Conservation (phyloP, 129 eudicot species). For the Erigeron canadensis region DNA sequence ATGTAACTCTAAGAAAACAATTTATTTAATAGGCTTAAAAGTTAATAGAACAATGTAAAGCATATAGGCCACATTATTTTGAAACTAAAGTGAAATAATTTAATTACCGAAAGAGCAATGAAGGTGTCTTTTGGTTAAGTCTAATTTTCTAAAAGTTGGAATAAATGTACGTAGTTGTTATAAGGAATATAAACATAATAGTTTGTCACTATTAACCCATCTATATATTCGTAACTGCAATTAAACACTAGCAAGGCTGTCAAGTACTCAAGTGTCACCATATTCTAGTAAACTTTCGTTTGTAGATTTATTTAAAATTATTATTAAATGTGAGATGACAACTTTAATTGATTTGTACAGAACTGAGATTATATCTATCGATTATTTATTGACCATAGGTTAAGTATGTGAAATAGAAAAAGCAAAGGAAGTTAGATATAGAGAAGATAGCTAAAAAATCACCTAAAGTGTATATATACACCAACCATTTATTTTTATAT, state of each 20-base stretch:
- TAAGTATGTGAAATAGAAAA: too few species aligned
- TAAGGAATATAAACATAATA: conserved; percentile 27
- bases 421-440: too few species aligned
- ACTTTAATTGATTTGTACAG: too few species aligned
- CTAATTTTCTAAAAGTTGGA: background rate
- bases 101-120: conserved; percentile 1
- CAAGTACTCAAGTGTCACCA: conserved; percentile 15
- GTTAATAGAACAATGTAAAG: background rate
- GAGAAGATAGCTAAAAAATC: too few species aligned
- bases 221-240: conserved; percentile 12
- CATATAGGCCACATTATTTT: background rate
- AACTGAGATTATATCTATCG: too few species aligned
- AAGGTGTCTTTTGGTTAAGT: conserved; percentile 21
- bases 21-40: background rate
- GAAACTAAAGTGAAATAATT: background rate
- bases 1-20: background rate
- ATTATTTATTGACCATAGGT: too few species aligned
- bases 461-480: too few species aligned
- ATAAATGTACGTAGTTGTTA: conserved; percentile 10
- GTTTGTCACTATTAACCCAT: conserved; percentile 30
- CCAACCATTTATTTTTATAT: too few species aligned
- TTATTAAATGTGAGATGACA: too few species aligned
- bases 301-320: background rate
- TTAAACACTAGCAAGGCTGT: conserved; percentile 29
- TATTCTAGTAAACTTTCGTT: conserved; percentile 11